phyloP scores from a whole-genome alignment of 2,329 filamentous ascomycete species.

The Pseudogymnoascus sp. region DNA sequence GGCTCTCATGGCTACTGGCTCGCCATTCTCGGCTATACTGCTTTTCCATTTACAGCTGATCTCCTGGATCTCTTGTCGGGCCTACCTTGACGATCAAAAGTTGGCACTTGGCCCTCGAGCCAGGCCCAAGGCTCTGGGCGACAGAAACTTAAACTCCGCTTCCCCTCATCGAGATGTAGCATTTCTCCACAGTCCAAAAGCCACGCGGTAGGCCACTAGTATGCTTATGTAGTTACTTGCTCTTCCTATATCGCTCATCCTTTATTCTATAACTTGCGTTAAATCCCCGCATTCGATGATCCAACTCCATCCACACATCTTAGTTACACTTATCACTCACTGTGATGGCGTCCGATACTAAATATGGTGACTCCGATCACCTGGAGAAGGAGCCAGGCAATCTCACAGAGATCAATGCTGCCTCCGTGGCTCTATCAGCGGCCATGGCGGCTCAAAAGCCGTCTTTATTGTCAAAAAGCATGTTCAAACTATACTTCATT shows the following conservation, averaged over 20 bases:
- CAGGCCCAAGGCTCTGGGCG: neutral
- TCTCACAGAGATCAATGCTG: constrained; percentile 29
- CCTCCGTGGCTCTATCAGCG: constrained; percentile 31
- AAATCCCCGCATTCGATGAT: neutral
- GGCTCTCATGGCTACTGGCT: neutral
- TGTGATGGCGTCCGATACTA: neutral
- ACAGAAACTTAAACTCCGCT: neutral
- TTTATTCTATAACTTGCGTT: neutral
- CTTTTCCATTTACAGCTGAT: neutral
- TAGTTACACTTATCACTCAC: neutral
- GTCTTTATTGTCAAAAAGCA: constrained; percentile 28
- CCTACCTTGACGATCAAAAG: neutral
- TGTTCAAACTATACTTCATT: constrained; percentile 32
- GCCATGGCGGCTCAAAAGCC: constrained; percentile 32
- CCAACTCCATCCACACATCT: neutral
- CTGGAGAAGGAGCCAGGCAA: constrained; percentile 18
- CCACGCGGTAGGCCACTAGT: neutral
- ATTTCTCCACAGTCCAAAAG: neutral
- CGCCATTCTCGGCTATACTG: neutral
- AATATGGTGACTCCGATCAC: constrained; percentile 5
- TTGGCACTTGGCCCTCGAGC: neutral
- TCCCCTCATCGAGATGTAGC: neutral
- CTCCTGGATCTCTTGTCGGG: neutral
- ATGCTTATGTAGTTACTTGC: neutral
- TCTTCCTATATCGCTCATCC: neutral